A percentile compares a stretch with the other conserved stretches of the same genome.
Evolutionary conservation across 805 yeast species (phyloP).

Genomic region (Kazachstania kunashirensis): DNA sequence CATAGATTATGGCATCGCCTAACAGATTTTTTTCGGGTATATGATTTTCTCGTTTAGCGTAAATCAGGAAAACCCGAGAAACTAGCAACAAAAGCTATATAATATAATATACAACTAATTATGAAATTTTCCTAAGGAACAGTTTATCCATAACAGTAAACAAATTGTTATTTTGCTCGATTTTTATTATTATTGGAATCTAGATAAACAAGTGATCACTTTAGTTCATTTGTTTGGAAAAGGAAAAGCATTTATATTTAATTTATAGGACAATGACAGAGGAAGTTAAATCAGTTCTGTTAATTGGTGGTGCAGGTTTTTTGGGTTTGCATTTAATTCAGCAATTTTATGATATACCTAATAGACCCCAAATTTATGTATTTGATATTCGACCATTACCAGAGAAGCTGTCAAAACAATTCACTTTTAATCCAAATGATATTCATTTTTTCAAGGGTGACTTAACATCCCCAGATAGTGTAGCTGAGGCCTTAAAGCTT

Average conservation of each 20-base stretch:
- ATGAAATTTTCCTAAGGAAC: too few species aligned
- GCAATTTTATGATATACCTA: conserved; percentile 58
- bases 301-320: conserved; percentile 95
- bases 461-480: conserved; percentile 63
- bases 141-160: too few species aligned
- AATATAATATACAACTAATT: too few species aligned
- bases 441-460: conserved; percentile 72
- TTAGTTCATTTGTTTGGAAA: too few species aligned
- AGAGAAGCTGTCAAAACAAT: conserved; percentile 54
- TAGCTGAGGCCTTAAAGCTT: conserved; percentile 47
- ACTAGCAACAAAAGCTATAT: too few species aligned
- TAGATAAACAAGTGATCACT: too few species aligned
- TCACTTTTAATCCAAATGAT: conserved; percentile 55
- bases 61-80: too few species aligned
- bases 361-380: conserved; percentile 69
- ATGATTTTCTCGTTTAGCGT: too few species aligned
- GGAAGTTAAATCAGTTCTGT: conserved; percentile 40
- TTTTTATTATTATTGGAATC: too few species aligned
- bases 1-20: too few species aligned
- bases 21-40: too few species aligned
- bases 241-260: neutral
- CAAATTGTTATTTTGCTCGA: too few species aligned
- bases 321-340: conserved; percentile 85
- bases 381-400: conserved; percentile 90
- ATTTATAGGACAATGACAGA: conserved; percentile 6